Evolutionary conservation across 345 rosid species (phyloP).

Genomic region (Brassica nigra): DNA sequence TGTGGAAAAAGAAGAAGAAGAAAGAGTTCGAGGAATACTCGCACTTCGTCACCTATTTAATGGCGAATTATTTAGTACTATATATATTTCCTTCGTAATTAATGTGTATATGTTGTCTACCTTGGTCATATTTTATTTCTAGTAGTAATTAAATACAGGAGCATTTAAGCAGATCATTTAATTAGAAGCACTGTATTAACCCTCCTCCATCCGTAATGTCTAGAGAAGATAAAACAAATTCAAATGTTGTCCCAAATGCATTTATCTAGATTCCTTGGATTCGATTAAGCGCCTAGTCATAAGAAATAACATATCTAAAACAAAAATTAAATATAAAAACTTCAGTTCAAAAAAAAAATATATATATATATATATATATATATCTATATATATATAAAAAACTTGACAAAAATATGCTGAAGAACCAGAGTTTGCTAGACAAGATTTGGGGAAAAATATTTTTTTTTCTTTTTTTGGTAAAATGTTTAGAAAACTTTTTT

Average conservation of each 20-base stretch:
- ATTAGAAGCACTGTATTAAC: constrained; percentile 30
- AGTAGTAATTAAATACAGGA: not conserved
- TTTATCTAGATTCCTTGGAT: constrained; percentile 36
- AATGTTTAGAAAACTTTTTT: too few species aligned
- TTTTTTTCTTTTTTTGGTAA: not conserved
- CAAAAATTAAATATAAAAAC: not conserved
- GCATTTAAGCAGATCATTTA: constrained; percentile 39
- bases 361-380: too few species aligned
- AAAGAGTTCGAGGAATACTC: not conserved
- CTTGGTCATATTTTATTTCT: not conserved
- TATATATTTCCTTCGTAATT: constrained; percentile 12
- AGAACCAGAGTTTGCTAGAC: not conserved
- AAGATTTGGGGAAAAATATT: not conserved
- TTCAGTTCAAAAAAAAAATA: too few species aligned
- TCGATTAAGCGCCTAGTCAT: constrained; percentile 4
- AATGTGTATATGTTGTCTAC: constrained; percentile 21
- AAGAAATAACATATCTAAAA: not conserved
- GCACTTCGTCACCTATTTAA: not conserved
- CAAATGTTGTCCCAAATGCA: constrained; percentile 6
- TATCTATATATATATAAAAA: not conserved
- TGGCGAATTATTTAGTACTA: constrained; percentile 1
- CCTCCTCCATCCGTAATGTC: constrained; percentile 35
- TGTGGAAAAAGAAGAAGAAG: not conserved
- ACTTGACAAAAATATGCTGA: not conserved
- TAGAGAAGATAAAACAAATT: constrained; percentile 38